Conservation (phyloP, 139 green algal species). For the Auxenochlorella pyrenoidosa region DNA sequence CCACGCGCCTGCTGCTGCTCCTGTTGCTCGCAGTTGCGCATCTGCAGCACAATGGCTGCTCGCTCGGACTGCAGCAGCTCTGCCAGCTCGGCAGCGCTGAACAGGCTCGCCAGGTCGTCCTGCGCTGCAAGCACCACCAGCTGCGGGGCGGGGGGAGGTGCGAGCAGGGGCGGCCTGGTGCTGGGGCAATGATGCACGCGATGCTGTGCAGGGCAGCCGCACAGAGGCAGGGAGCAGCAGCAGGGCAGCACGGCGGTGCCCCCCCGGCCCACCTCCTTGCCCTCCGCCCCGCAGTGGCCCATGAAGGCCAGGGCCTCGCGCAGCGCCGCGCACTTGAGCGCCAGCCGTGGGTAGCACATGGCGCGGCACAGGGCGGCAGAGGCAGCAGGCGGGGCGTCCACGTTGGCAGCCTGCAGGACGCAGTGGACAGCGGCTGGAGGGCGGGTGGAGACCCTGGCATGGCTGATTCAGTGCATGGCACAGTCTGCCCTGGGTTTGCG, state of each 20-base stretch:
- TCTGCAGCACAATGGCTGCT: conserved; percentile 33
- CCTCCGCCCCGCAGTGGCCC: conserved; percentile 18
- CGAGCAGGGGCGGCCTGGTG: neutral
- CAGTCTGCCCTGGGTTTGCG: neutral
- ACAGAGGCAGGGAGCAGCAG: too few species aligned
- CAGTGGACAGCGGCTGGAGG: neutral
- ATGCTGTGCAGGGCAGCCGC: too few species aligned
- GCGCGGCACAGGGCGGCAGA: conserved; percentile 27
- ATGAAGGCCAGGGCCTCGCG: conserved; percentile 50
- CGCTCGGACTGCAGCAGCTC: conserved; percentile 38
- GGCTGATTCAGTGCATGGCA: too few species aligned
- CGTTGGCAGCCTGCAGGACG: conserved; percentile 22
- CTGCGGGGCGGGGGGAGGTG: neutral
- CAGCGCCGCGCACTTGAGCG: conserved; percentile 37
- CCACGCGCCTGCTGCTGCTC: neutral
- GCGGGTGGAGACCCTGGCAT: neutral
- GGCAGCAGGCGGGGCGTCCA: conserved; percentile 4
- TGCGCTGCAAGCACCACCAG: conserved; percentile 6
- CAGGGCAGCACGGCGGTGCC: too few species aligned
- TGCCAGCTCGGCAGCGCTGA: conserved; percentile 24
- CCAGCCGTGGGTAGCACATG: conserved; percentile 30
- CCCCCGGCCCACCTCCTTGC: conserved; percentile 6
- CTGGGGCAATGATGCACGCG: too few species aligned
- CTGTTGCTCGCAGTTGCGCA: conserved; percentile 27
- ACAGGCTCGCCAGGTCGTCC: neutral